Evolutionary conservation across 1,139 yeast genomes (phyloP), one percentile per base, ranked within the genome.

Genomic region (Yarrowia galli): DNA sequence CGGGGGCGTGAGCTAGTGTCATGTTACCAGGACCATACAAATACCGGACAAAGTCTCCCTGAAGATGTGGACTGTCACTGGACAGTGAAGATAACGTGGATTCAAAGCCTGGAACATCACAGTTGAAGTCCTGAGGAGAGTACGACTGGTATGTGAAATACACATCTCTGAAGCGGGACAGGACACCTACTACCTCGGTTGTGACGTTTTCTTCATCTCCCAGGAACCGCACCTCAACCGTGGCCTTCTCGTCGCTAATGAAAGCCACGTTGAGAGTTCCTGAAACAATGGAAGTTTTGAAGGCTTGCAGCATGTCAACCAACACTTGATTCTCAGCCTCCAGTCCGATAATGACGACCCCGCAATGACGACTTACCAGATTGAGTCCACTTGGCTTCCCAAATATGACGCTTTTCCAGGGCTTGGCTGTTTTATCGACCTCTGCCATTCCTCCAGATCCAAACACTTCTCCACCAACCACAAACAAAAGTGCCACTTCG

Each of bases 391-490:
- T 51, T 0, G 58, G 58, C 22, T 51, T 51, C 8, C 58, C 58
- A 28, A 51, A 51, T 16, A 51, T 36, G 20, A 51, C 43, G 2
- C n/a, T 51, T 51, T 51, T 36, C 58, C 58, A 51, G 4, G 58
- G 58, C 18, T 51, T 51, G 7, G 13, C 9, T 13, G 2, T 15
- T 10, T 51, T 51, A 18, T 51, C 43, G 15, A 51, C 58, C 28
- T 51, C 58, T 22, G 16, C 8, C 58, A 51, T 51, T 7, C 58
- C 58, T 15, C 58, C 58, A 35, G 58, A 51, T 5, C 58, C 58
- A 16, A 7, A 22, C 3, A 20, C 42, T 8, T 51, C 58, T 28
- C 58, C 58, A 7, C 58, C 58, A 8, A 51, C 58, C 16, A 35
- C 43, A 9, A 51, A 51, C 15, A 51, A 35, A 15, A 51, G 22